phyloP scores from a whole-genome alignment of 2,329 filamentous ascomycete species.

The Nemania sp. region DNA sequence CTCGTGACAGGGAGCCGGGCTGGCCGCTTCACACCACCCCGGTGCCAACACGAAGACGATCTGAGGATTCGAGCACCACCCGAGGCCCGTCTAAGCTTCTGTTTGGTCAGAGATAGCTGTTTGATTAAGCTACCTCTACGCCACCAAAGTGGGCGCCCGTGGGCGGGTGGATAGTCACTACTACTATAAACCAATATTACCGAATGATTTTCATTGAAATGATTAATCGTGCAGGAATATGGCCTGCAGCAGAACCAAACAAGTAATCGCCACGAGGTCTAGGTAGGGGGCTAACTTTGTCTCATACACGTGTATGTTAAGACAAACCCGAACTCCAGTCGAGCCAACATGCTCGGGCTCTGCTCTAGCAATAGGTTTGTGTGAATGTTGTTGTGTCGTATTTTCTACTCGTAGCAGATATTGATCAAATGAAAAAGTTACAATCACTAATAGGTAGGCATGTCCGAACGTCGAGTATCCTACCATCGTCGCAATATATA shows the following conservation, averaged over 20 bases:
- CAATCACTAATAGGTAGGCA: no score
- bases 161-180: background rate
- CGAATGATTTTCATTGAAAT: background rate
- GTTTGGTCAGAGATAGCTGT: conserved; percentile 8
- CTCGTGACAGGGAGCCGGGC: background rate
- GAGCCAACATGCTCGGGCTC: no score
- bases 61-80: background rate
- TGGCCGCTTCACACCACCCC: conserved; percentile 12
- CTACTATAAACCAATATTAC: background rate
- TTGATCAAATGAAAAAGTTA: no score
- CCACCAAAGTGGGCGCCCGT: background rate
- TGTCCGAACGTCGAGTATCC: no score
- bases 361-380: no score
- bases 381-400: no score
- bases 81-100: background rate
- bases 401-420: no score
- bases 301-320: no score
- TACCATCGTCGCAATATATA: no score
- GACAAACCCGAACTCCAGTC: no score
- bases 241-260: conserved; percentile 3
- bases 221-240: background rate
- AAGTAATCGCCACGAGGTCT: no score
- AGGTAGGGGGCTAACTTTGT: no score
- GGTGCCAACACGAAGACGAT: background rate
- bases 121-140: background rate